phyloP scores from a whole-genome alignment of 2,329 filamentous ascomycete species.

The Rutstroemia sp. region DNA sequence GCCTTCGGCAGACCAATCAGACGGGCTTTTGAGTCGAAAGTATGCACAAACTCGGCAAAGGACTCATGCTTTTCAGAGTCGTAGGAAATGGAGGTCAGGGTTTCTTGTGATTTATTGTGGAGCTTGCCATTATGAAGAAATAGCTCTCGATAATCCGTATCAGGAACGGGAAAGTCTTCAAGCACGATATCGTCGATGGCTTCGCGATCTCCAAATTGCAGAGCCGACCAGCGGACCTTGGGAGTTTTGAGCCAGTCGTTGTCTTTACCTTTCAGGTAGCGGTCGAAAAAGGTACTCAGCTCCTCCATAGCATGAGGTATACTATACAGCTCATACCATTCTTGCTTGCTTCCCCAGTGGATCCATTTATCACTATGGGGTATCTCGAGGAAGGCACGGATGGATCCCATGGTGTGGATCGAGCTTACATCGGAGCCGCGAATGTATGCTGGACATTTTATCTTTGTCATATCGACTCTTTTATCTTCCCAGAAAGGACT shows the following conservation, averaged over 20 bases:
- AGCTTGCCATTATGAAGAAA: too few species aligned
- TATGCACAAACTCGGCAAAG: too few species aligned
- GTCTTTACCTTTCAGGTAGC: constrained; percentile 35
- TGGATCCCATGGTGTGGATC: constrained; percentile 8
- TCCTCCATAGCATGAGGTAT: constrained; percentile 30
- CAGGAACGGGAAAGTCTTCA: too few species aligned
- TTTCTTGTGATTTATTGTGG: too few species aligned
- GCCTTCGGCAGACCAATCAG: too few species aligned
- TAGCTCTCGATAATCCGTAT: too few species aligned
- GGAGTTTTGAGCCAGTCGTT: constrained; percentile 44
- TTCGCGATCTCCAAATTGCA: too few species aligned
- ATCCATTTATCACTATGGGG: constrained; percentile 9
- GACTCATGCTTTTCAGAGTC: too few species aligned
- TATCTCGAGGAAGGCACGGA: neutral
- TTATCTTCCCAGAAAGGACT: constrained; percentile 16
- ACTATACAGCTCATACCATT: constrained; percentile 38
- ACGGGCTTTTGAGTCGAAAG: too few species aligned
- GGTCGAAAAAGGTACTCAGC: constrained; percentile 38
- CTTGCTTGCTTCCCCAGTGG: constrained; percentile 29
- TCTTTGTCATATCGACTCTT: constrained; percentile 4
- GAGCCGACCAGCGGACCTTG: constrained; percentile 23
- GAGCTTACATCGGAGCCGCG: neutral
- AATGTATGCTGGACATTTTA: constrained; percentile 14
- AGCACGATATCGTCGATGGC: too few species aligned
- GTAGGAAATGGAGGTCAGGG: too few species aligned